Base-by-base conservation (phyloP, 345 rosid species). In the Triadica sebifera region DNA sequence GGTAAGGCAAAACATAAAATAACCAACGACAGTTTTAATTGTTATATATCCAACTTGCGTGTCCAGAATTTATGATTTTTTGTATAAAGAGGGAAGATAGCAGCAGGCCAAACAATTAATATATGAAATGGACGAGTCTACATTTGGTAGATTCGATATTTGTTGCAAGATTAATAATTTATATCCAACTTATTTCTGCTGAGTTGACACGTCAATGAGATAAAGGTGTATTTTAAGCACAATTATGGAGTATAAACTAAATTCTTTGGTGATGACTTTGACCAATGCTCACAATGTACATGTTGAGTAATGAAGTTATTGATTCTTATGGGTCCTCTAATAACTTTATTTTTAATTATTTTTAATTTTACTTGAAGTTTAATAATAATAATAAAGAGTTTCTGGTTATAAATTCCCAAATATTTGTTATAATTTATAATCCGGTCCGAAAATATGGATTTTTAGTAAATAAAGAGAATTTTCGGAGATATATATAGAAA, bases 201-300 rank as follows among this genome's bases (percentile, higher is more conserved):
- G n/a, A n/a, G 51, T 13, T 39, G 34, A 34, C 20, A 50, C 46
- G 15, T 65, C 62, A 71, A 64, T 63, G 46, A 24, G 24, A 65
- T 47, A n/a, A n/a, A n/a, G 7, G 29, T 56, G 65, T 56, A 41
- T 63, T 4, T 41, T 41, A 41, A 41, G 45, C 45, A 41, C 5
- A 41, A 41, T 41, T 8, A 41, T 41, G 45, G 45, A 41, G 45
- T 41, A 41, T 41, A 41, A 41, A 4, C 13, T 39, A 41, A 38
- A 34, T 15, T 61, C 45, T 25, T 59, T 19, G 62, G 60, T 72
- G 38, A 49, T 52, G 75, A 64, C 75, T 71, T 65, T 65, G 52
- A 67, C 63, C 64, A 67, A 67, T 67, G 50, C 72, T 25, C 52
- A 16, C 45, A 41, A 41, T 41, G 8, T 41, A 41, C n/a, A 50